Percentiles rank a stretch among this genome's conserved stretches.
These are phyloP conservation scores for Sphaerobolus stellatus DNA, from an alignment of 1,284 basidiomycete species.

Conservation along the genomic window DNA sequence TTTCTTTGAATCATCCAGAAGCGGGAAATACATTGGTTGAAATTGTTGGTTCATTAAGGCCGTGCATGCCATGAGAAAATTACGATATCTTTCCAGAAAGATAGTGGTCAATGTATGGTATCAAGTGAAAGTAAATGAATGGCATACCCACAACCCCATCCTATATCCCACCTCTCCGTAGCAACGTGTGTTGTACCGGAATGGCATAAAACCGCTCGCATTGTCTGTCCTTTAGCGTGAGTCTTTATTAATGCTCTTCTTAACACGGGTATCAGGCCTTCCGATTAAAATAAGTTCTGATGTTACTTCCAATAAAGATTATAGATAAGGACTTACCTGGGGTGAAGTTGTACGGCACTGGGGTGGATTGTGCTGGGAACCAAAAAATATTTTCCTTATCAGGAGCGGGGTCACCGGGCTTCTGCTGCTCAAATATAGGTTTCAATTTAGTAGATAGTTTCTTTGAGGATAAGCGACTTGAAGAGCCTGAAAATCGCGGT, in stretches of 20 bases:
- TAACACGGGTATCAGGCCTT: slow-evolving; percentile 70
- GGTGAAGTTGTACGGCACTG: slow-evolving; percentile 67
- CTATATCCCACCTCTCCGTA: slow-evolving; percentile 56
- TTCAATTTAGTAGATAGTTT: background rate
- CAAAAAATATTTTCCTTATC: slow-evolving; percentile 58
- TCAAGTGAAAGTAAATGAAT: background rate
- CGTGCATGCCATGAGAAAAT: slow-evolving; percentile 80
- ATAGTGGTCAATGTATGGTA: background rate
- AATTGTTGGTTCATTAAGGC: slow-evolving; percentile 63
- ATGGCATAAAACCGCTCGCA: slow-evolving; percentile 65
- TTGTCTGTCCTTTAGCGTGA: slow-evolving; percentile 50
- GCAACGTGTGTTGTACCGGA: slow-evolving; percentile 60
- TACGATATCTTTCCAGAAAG: slow-evolving; percentile 65
- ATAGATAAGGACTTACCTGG: slow-evolving; percentile 51
- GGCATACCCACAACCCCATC: slow-evolving; percentile 73
- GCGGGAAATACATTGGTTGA: slow-evolving; percentile 59
- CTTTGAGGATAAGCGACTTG: background rate
- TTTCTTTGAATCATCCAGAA: slow-evolving; percentile 49
- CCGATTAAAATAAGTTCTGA: background rate
- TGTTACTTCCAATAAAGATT: slow-evolving; percentile 5
- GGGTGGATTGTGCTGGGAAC: slow-evolving; percentile 45
- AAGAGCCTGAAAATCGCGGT: background rate
- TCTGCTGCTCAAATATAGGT: background rate
- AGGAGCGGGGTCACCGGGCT: background rate
- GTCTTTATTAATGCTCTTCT: slow-evolving; percentile 54